Conservation (phyloP, 2,329 filamentous ascomycete genomes). For the Alternaria sp. region DNA sequence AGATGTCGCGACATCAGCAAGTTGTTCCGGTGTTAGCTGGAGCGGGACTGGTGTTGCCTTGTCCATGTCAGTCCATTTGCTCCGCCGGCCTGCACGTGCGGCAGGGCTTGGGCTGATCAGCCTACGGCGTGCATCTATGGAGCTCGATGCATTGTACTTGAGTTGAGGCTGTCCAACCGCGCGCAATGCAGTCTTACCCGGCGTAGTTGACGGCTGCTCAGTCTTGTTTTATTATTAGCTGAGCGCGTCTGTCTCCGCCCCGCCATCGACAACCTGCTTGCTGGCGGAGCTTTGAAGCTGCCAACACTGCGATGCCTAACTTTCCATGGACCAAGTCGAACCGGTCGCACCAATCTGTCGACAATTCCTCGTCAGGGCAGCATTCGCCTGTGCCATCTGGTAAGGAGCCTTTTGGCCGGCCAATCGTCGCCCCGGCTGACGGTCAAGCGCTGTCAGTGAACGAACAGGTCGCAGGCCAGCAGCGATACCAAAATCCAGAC, state of each 20-base stretch:
- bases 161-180: conserved; percentile 28
- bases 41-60: conserved; percentile 26
- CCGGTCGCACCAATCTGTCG: conserved; percentile 50
- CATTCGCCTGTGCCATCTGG: conserved; percentile 47
- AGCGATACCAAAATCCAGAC: conserved; percentile 33
- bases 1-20: conserved; percentile 33
- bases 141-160: conserved; percentile 30
- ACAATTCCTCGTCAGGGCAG: conserved; percentile 43
- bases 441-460: conserved; percentile 45
- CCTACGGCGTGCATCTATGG: conserved; percentile 19
- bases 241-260: conserved; percentile 31
- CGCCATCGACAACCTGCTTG: conserved; percentile 31
- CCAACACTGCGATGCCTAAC: conserved; percentile 49
- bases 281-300: conserved; percentile 30
- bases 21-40: conserved; percentile 34
- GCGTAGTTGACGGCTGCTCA: conserved; percentile 35
- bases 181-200: conserved; percentile 30
- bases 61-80: conserved; percentile 34
- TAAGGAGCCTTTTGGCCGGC: conserved; percentile 36
- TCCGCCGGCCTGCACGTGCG: conserved; percentile 42
- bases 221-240: conserved; percentile 48
- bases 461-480: conserved; percentile 38
- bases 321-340: conserved; percentile 52
- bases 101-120: conserved; percentile 37
- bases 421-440: conserved; percentile 47